Base-by-base conservation (phyloP, 352 stramenopile genomes). In the Globisporangium mamillatum region DNA sequence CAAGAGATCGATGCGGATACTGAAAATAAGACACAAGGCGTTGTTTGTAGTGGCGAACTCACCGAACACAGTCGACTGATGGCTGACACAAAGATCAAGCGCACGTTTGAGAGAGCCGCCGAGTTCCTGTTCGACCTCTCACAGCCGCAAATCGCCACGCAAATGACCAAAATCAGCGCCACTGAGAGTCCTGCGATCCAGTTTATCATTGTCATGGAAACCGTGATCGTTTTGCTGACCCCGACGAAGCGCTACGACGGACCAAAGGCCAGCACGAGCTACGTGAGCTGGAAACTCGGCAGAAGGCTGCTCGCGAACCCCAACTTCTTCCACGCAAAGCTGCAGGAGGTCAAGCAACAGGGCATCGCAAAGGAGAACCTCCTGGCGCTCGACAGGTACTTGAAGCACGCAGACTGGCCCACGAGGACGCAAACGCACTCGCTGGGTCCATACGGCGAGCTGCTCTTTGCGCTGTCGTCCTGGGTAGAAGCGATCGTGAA, bases 151-250 rank as follows among this genome's bases (percentile, higher is more conserved):
- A 38, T 53, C 0, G 25, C 62, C 0, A 14, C 20, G 0, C 73
- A 89, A 55, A 88, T 92, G 74, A 25, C 61, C 0, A 48, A 53
- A 3, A 32, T 79, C 38, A 79, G 74, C 22, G 3, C 27, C 0
- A 44, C 61, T 0, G 65, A 74, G 3, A 44, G 46, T 0, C 67
- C 72, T 3, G 48, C 63, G 41, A 53, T 66, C 36, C 70, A 74
- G 2, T 68, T 95, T 1, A 75, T 94, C 6, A 60, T 94, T 12
- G 82, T 93, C 12, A 89, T 95, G 79, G 88, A 97, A 61, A 81
- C 88, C 8, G 74, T 90, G 8, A 84, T 97, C 36, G 77, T 95
- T 20, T 58, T 95, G 4, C 71, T 97, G 14, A 95, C 88, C 10
- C 89, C 89, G 12, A 71, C 58, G 0, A 89, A 90, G 38, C 60